Evolutionary conservation across 2,329 filamentous ascomycete genomes (phyloP).

Genomic region (Microdochium nivale): DNA sequence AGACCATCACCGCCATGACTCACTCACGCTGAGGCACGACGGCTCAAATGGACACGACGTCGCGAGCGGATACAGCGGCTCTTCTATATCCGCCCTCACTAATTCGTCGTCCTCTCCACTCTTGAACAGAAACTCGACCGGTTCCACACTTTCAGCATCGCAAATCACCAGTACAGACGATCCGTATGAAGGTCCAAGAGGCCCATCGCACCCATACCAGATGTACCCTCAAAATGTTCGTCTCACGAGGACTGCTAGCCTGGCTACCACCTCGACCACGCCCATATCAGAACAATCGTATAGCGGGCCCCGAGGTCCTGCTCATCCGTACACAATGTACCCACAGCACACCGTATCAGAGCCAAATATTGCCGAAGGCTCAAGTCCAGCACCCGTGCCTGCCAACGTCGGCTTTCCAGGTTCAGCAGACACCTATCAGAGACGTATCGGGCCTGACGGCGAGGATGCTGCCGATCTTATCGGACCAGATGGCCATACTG

Average conservation of each 20-base stretch:
- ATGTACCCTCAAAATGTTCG: constrained; percentile 71
- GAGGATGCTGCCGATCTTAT: constrained; percentile 84
- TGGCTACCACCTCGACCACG: constrained; percentile 63
- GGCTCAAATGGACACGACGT: constrained; percentile 23
- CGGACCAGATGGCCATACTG: constrained; percentile 78
- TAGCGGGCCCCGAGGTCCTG: constrained; percentile 54
- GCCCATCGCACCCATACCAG: constrained; percentile 75
- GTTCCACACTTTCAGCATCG: constrained; percentile 22
- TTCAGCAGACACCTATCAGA: constrained; percentile 56
- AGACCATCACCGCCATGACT: constrained; percentile 37
- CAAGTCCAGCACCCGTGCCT: constrained; percentile 38
- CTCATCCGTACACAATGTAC: constrained; percentile 83
- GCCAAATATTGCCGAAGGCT: constrained; percentile 21
- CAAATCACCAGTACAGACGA: constrained; percentile 40
- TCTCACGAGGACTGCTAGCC: constrained; percentile 44
- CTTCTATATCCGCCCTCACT: constrained; percentile 2
- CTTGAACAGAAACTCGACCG: constrained; percentile 17
- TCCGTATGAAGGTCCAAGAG: constrained; percentile 61
- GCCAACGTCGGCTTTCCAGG: constrained; percentile 62
- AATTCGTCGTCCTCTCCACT: neutral
- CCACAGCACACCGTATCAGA: constrained; percentile 63
- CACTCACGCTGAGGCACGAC: constrained; percentile 43
- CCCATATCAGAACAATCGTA: constrained; percentile 50
- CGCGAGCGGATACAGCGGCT: constrained; percentile 14
- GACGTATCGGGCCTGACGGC: constrained; percentile 67